Evolutionary conservation across 805 yeast species (phyloP).

Genomic region (Ogataea allantospora): DNA sequence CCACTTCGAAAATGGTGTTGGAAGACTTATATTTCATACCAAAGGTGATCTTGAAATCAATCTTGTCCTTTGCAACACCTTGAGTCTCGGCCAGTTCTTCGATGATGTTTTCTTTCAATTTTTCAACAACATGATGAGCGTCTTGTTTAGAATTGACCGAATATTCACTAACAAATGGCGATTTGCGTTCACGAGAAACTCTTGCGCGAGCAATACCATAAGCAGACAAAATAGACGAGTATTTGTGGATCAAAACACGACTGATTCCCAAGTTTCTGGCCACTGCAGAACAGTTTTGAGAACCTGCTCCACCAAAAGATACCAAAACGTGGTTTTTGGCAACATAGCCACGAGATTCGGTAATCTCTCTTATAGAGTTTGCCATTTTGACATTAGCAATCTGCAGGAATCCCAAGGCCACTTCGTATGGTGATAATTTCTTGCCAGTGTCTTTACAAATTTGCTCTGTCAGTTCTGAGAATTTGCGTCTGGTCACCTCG

Average conservation of each 20-base stretch:
- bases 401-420: constrained; percentile 45
- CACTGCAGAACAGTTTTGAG: constrained; percentile 44
- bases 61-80: constrained; percentile 35
- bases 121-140: constrained; percentile 44
- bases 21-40: constrained; percentile 84
- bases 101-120: constrained; percentile 47
- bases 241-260: constrained; percentile 43
- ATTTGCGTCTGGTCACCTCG: constrained; percentile 34
- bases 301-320: constrained; percentile 52
- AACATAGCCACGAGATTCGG: constrained; percentile 45
- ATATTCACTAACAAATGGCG: constrained; percentile 49
- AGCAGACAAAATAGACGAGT: constrained; percentile 47
- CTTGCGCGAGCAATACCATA: constrained; percentile 39
- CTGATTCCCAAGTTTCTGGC: constrained; percentile 42
- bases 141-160: constrained; percentile 22
- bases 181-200: constrained; percentile 63
- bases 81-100: constrained; percentile 54
- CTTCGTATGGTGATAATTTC: constrained; percentile 39
- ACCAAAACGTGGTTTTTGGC: constrained; percentile 43
- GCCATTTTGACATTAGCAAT: constrained; percentile 49
- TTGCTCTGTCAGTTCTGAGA: constrained; percentile 36
- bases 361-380: constrained; percentile 44
- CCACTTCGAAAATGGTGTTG: constrained; percentile 76
- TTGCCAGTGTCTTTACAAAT: constrained; percentile 35
- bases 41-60: constrained; percentile 56